Evolutionary conservation across 805 yeast genomes (phyloP).

Genomic region (Alloascoidea africana): DNA sequence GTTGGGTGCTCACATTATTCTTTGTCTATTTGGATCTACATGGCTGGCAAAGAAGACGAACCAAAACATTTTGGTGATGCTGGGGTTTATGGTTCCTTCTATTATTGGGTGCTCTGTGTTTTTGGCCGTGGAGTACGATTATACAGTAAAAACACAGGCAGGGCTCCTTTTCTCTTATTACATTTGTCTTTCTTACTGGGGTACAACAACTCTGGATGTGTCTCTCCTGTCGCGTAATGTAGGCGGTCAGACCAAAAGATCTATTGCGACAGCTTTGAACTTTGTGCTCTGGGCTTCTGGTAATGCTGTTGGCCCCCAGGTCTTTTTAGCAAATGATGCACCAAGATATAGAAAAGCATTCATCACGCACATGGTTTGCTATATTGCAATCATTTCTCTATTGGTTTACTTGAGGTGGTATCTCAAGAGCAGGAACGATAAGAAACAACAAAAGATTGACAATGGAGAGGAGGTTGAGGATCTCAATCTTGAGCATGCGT

Average conservation of each 20-base stretch:
- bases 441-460: no score
- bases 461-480: no score
- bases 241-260: slow-evolving; percentile 17
- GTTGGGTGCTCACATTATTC: slow-evolving; percentile 17
- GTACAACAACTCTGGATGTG: slow-evolving; percentile 12
- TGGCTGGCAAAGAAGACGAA: slow-evolving; percentile 11
- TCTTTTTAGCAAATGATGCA: slow-evolving; percentile 41
- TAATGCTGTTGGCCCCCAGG: slow-evolving; percentile 50
- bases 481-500: no score
- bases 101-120: slow-evolving; percentile 18
- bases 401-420: no score
- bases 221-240: slow-evolving; percentile 14
- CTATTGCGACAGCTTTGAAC: slow-evolving; percentile 11
- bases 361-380: no score
- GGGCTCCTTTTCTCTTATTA: slow-evolving; percentile 18
- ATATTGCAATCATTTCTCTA: no score
- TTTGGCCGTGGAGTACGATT: slow-evolving; percentile 12
- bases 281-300: slow-evolving; percentile 14
- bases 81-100: slow-evolving; percentile 16
- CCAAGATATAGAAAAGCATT: no score
- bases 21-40: slow-evolving; percentile 14
- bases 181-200: slow-evolving; percentile 15
- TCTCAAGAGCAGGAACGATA: no score
- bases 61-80: slow-evolving; percentile 12
- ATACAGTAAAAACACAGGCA: slow-evolving; percentile 11